Percentiles rank a stretch among this genome's conserved stretches.
These are phyloP conservation scores for Populus hybrid DNA, from an alignment of 441 rosid species.

Conservation along the genomic window DNA sequence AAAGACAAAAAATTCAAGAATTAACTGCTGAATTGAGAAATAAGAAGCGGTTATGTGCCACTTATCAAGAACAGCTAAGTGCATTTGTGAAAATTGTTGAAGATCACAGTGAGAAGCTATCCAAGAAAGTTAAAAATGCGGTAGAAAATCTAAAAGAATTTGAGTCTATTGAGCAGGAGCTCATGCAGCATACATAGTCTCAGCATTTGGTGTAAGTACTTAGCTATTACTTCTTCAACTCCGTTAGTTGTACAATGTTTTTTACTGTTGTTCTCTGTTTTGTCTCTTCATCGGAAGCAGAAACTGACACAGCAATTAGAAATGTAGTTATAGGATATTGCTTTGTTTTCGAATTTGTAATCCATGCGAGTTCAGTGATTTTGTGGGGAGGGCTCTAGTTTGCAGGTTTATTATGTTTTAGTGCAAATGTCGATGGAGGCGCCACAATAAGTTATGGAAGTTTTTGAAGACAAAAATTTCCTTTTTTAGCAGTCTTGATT, in stretches of 20 bases:
- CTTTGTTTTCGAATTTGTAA: background rate
- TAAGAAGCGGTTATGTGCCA: conserved; percentile 76
- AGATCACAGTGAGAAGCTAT: conserved; percentile 55
- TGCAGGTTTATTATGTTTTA: background rate
- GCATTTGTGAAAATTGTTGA: conserved; percentile 71
- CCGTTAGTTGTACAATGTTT: background rate
- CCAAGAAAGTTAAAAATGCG: conserved; percentile 61
- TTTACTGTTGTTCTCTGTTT: background rate
- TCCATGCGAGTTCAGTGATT: background rate
- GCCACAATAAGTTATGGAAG: conserved; percentile 5
- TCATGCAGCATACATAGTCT: conserved; percentile 39
- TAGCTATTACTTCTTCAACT: background rate
- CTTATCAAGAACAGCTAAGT: conserved; percentile 69
- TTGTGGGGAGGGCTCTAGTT: background rate
- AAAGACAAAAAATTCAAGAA: conserved; percentile 85
- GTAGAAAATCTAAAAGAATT: conserved; percentile 62
- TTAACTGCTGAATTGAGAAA: conserved; percentile 65
- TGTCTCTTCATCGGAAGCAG: background rate
- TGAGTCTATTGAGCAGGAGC: conserved; percentile 53
- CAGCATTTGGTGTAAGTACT: conserved; percentile 9
- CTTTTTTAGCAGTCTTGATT: background rate
- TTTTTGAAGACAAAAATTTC: background rate
- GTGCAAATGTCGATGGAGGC: background rate
- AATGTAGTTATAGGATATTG: background rate
- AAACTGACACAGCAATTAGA: conserved; percentile 5